phyloP scores from a whole-genome alignment of 192 early-diverging fungal species.

The Coemansia sp. region DNA sequence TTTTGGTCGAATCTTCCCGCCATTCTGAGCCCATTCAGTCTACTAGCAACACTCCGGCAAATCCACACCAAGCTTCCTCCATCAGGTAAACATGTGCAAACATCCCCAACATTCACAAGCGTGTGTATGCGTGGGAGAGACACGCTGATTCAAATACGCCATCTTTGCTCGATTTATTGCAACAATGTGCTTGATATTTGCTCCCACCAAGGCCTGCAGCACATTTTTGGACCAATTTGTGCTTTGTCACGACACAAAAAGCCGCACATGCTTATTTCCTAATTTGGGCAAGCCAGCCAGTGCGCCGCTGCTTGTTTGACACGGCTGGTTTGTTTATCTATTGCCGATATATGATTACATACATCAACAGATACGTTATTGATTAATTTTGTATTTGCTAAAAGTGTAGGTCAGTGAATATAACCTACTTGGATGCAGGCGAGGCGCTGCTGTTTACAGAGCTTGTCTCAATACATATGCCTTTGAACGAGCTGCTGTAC shows the following conservation, averaged over 20 bases:
- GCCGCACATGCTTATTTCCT: not conserved
- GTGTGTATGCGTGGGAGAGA: not conserved
- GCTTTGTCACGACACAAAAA: not conserved
- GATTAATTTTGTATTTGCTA: not conserved
- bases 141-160: conserved; percentile 12
- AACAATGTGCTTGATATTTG: conserved; percentile 13
- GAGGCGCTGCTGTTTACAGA: conserved; percentile 14
- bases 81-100: conserved; percentile 1
- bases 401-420: conserved; percentile 11
- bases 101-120: not conserved
- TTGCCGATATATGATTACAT: too few relatives aligned
- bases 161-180: conserved; percentile 9
- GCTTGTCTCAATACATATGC: conserved; percentile 15
- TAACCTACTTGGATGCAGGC: conserved; percentile 25
- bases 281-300: not conserved
- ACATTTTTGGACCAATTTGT: not conserved
- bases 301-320: not conserved
- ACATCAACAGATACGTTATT: not conserved
- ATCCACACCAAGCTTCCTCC: not conserved
- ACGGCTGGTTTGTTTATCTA: not conserved
- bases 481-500: conserved; percentile 26
- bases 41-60: conserved; percentile 7
- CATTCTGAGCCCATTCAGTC: not conserved
- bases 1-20: not conserved
- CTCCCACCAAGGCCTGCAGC: not conserved